Evolutionary conservation across 805 yeast genomes (phyloP), one percentile per base, ranked within the genome.

Genomic region (Komagataella phaffii): DNA sequence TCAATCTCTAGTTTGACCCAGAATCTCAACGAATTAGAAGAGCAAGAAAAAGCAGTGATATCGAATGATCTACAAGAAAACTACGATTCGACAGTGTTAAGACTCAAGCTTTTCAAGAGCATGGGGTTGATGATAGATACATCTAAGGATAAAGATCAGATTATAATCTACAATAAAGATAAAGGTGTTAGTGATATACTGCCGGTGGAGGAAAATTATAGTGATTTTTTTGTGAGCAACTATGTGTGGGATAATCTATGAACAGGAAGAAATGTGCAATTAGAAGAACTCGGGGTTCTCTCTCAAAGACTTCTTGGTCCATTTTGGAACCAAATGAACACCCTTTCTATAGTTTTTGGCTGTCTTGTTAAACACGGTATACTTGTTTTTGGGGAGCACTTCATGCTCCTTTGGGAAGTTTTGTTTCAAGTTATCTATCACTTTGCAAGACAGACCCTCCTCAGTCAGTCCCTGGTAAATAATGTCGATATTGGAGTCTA

Each of bases 231-330:
- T 63, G 75, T 85, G 30, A 76, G 88, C 12, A 86, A 87, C 59
- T 83, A 78, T 61, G 76, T 87, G 36, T 87, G 96, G 96, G 93
- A 85, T 54, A 74, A 76, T 51, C 57, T 79, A 55, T 73, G 53
- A 57, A 8, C 17, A 24, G 24, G 14, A 17, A 47, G 52, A 45
- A 12, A 45, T 45, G 17, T n/a, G 51, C 24, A 24, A 14, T 63
- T 70, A 86, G 64, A 77, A 83, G 62, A 82, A 75, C 54, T 75
- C 75, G 47, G 96, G 96, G 61, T 86, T 85, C 53, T 77, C 80
- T 71, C 96, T 81, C 66, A 83, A 76, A 7, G 95, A 79, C 55
- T 80, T 64, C 70, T 83, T 88, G 51, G 97, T 89, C 95, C 96
- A 89, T 64, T 89, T 87, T 18, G 96, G 96, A 46, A 84, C 85